Percentiles rank a stretch among this genome's conserved stretches.
Conservation (phyloP, 2,329 filamentous ascomycete genomes). For the Fusarium miscanthi region DNA sequence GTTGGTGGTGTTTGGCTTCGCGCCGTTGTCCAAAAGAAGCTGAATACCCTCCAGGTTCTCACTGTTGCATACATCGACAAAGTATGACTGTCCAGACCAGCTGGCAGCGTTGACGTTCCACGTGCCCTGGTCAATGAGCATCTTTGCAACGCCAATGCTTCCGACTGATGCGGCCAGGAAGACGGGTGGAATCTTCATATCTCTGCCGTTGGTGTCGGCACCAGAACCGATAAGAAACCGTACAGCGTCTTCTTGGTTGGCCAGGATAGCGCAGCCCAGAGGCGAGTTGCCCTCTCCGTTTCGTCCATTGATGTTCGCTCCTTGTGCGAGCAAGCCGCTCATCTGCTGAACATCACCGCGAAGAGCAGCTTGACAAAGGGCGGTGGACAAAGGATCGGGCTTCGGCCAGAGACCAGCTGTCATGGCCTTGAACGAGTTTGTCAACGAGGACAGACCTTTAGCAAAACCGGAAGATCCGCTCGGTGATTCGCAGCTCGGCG, state of each 20-base stretch:
- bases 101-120: slow-evolving; percentile 46
- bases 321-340: slow-evolving; percentile 48
- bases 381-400: slow-evolving; percentile 52
- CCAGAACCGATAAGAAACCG: slow-evolving; percentile 49
- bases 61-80: slow-evolving; percentile 45
- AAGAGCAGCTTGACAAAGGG: slow-evolving; percentile 51
- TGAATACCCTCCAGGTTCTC: slow-evolving; percentile 43
- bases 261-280: slow-evolving; percentile 50
- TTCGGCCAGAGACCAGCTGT: slow-evolving; percentile 48
- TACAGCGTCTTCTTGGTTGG: slow-evolving; percentile 48
- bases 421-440: slow-evolving; percentile 51
- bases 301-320: slow-evolving; percentile 52
- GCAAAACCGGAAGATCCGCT: slow-evolving; percentile 29
- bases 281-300: slow-evolving; percentile 51
- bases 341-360: slow-evolving; percentile 51
- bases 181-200: slow-evolving; percentile 47
- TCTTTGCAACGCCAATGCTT: slow-evolving; percentile 41
- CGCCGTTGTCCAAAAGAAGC: slow-evolving; percentile 48
- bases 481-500: slow-evolving; percentile 1
- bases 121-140: slow-evolving; percentile 48
- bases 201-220: slow-evolving; percentile 41
- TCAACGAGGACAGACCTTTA: slow-evolving; percentile 46
- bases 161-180: slow-evolving; percentile 50
- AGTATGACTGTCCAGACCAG: slow-evolving; percentile 46
- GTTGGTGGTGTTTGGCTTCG: slow-evolving; percentile 44